These are phyloP conservation scores for Friedmanniomyces endolithicus DNA, from an alignment of 495 filamentous ascomycete species.

Conservation along the genomic window DNA sequence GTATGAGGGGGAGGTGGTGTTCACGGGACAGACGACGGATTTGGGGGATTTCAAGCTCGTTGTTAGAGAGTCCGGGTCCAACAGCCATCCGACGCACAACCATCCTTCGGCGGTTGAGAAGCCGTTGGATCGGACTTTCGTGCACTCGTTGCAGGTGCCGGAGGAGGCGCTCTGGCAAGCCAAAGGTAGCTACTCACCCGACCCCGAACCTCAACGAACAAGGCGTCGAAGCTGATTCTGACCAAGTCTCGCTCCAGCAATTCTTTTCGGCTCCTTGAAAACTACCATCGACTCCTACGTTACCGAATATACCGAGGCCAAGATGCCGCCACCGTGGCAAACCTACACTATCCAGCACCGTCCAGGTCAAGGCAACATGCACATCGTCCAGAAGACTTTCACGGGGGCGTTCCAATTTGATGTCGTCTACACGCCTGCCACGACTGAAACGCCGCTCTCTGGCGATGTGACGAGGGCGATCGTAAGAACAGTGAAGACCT, in stretches of 20 bases:
- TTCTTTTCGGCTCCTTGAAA: slow-evolving; percentile 70
- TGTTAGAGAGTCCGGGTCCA: slow-evolving; percentile 54
- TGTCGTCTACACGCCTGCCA: slow-evolving; percentile 78
- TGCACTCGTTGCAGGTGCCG: slow-evolving; percentile 55
- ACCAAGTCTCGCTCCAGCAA: slow-evolving; percentile 28
- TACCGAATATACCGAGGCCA: slow-evolving; percentile 55
- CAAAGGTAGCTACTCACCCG: slow-evolving; percentile 41
- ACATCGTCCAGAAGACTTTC: slow-evolving; percentile 87
- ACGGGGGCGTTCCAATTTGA: slow-evolving; percentile 89
- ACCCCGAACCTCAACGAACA: slow-evolving; percentile 14
- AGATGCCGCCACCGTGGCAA: slow-evolving; percentile 71
- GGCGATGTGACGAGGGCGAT: slow-evolving; percentile 60
- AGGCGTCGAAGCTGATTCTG: slow-evolving; percentile 16
- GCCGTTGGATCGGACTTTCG: slow-evolving; percentile 61
- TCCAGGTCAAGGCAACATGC: slow-evolving; percentile 64
- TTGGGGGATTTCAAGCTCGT: slow-evolving; percentile 78
- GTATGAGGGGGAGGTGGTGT: slow-evolving; percentile 57
- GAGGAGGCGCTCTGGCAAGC: slow-evolving; percentile 72
- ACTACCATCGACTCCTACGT: slow-evolving; percentile 56
- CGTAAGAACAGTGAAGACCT: slow-evolving; percentile 48
- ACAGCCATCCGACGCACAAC: slow-evolving; percentile 45
- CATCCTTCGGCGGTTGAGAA: slow-evolving; percentile 60
- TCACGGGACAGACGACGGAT: slow-evolving; percentile 58
- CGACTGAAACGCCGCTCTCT: slow-evolving; percentile 46
- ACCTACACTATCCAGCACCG: slow-evolving; percentile 64